Evolutionary conservation across 2,329 filamentous ascomycete species (phyloP).

Genomic region (Chaetomium sp.): DNA sequence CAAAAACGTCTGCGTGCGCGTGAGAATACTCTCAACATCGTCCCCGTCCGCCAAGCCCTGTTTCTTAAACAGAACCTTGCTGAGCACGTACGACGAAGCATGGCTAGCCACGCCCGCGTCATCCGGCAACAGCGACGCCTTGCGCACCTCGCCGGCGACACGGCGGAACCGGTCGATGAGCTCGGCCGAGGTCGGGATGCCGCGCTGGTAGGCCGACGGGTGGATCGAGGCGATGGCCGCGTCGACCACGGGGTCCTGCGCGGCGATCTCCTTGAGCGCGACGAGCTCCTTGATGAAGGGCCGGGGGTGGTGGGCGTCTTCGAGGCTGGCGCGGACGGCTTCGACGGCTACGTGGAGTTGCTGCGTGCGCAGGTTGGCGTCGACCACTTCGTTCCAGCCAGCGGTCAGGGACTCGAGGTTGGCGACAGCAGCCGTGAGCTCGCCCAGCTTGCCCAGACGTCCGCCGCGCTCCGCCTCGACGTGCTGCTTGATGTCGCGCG

Average conservation of each 20-base stretch:
- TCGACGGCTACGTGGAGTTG: conserved; percentile 95
- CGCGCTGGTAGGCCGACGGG: conserved; percentile 85
- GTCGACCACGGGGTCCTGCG: conserved; percentile 76
- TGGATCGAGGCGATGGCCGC: conserved; percentile 96
- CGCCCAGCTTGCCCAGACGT: conserved; percentile 76
- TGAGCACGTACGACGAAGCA: conserved; percentile 80
- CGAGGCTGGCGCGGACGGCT: conserved; percentile 77
- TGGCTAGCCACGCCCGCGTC: conserved; percentile 93
- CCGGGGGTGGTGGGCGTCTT: conserved; percentile 64
- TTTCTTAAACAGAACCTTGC: conserved; percentile 96
- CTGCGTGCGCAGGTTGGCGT: conserved; percentile 86
- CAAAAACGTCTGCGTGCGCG: conserved; percentile 79
- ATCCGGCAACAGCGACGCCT: conserved; percentile 85
- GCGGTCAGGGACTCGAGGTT: conserved; percentile 83
- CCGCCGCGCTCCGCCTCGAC: conserved; percentile 86
- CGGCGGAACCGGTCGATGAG: conserved; percentile 94
- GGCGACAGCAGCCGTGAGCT: conserved; percentile 68
- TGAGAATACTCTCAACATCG: conserved; percentile 90
- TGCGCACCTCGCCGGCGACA: conserved; percentile 86
- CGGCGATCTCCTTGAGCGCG: conserved; percentile 85
- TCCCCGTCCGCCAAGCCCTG: conserved; percentile 73
- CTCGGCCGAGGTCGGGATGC: conserved; percentile 74
- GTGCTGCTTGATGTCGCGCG: conserved; percentile 66
- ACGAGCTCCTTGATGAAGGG: conserved; percentile 92
- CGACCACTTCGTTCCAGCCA: conserved; percentile 86